Base-by-base conservation (phyloP, 176 grass and related monocot species). In the Carex pumila region DNA sequence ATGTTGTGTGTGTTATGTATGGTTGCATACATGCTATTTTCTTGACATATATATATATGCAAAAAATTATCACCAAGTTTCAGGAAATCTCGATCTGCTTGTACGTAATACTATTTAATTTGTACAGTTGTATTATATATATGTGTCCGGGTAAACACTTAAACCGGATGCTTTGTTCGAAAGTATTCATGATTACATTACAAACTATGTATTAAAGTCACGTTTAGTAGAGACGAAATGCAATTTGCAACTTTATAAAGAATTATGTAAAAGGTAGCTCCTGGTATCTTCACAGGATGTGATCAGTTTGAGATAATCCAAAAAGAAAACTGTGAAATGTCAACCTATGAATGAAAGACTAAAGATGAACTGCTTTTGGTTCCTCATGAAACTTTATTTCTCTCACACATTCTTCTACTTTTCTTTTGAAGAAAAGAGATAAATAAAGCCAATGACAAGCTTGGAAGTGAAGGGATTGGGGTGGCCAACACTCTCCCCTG, bases 381-480 rank as follows among this genome's bases (percentile, higher is more conserved):
- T 41, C 36, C 61, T 72, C 36, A 65, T 65, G 21, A 79, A 47
- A 59, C 65, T 86, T 87, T 92, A 75, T 89, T 87, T 78, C 73
- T 68, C 80, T 41, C 25, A 82, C 66, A 78, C 29, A 84, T 82
- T 80, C 76, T 61, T 54, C 36, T 71, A 80, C 60, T 87, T 79
- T 53, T 71, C 68, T 90, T 84, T 81, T 84, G 84, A 65, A 87
- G 83, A 70, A 87, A 77, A 77, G 73, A 56, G 62, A 82, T 74
- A 30, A 81, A 81, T 82, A 94, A 97, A 90, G 92, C 69, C 79
- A 94, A 86, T 91, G 92, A 92, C 91, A 98, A 93, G 88, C 92
- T 98, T 94, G 89, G 92, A 85, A 91, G 85, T 90, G 95, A 93
- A 98, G 95, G 95, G 89, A 98, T 86, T 88, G 86, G 86, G 87